Base-by-base conservation (phyloP, 495 filamentous ascomycete genomes). In the Astrothelium subdiscretum region DNA sequence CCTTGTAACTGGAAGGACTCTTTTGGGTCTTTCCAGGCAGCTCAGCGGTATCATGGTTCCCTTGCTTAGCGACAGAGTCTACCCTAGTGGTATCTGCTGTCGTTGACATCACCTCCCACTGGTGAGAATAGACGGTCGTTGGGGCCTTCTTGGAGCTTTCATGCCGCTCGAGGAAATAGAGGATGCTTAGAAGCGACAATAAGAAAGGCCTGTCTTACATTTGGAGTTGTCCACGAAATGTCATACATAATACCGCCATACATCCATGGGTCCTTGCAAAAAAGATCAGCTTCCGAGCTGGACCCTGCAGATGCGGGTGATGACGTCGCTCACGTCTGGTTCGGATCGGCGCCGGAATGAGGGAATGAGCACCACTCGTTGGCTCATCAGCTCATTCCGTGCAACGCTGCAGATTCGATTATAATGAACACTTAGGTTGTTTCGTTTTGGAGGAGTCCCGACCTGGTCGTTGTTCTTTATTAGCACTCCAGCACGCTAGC, bases 1-100 rank as follows among this genome's bases (percentile, higher is more conserved):
- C 94, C 67, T 90, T 92, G 78, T 96, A 97, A 67, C 83, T 77
- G 27, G 63, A 65, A 12, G 60, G 24, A 12, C 60, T 58, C 60
- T 63, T 52, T 62, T 63, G 12, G 62, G 48, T 4, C 31, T 59
- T 26, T 35, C 20, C 57, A 35, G 24, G 29, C 10, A 32, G 40
- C 24, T 63, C 58, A 32, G 62, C 58, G 27, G 62, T 18, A 24
- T 32, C 60, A 38, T 51, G 18, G 20, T 65, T 58, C 52, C 51
- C 57, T 35, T 63, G 20, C 59, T 38, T 24, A 57, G 48, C 48
- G 20, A 54, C 48, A 54, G 48, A 54, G 24, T 54, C 48, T 54
- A 24, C 48, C 8, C 26, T 29, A 8, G 48, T 54, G 22, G 60
- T 32, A 5, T 54, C 51, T 3, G 63, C 59, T 32, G 44, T 62